Evolutionary conservation across 148 eudicot genomes (phyloP).

Genomic region (Mesembryanthemum crystallinum): DNA sequence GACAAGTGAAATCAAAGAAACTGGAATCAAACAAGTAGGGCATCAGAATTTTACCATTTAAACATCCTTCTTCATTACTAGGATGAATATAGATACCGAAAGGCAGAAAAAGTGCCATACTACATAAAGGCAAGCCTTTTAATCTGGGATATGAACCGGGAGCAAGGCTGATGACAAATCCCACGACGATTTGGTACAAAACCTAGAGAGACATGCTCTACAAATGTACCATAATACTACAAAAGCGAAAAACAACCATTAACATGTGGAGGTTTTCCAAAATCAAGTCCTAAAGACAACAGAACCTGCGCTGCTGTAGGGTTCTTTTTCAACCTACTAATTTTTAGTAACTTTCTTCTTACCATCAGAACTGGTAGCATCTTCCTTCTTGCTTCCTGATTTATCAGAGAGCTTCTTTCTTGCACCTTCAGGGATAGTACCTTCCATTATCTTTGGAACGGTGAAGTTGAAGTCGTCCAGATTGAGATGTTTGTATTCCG

Average conservation of each 20-base stretch:
- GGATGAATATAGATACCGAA: background rate
- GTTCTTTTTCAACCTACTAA: background rate
- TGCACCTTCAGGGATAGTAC: slow-evolving; percentile 41
- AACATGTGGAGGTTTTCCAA: background rate
- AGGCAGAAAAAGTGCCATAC: background rate
- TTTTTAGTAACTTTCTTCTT: slow-evolving; percentile 17
- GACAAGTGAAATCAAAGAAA: background rate
- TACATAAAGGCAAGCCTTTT: background rate
- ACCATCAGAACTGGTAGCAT: slow-evolving; percentile 13
- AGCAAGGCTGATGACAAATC: background rate
- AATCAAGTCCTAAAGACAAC: background rate
- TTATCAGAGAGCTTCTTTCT: slow-evolving; percentile 29
- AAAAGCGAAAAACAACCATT: background rate
- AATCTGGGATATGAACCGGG: background rate
- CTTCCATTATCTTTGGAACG: slow-evolving; percentile 50
- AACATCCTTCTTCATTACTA: background rate
- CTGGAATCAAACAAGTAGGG: background rate
- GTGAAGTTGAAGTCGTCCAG: slow-evolving; percentile 50
- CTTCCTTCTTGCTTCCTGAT: slow-evolving; percentile 20
- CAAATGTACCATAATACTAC: background rate
- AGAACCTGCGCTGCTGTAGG: background rate
- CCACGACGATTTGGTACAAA: background rate
- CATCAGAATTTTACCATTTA: background rate
- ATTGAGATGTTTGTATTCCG: slow-evolving; percentile 35
- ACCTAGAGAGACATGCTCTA: background rate